These are phyloP conservation scores for Aspergillus bridgeri DNA, from an alignment of 495 filamentous ascomycete genomes.

Conservation along the genomic window DNA sequence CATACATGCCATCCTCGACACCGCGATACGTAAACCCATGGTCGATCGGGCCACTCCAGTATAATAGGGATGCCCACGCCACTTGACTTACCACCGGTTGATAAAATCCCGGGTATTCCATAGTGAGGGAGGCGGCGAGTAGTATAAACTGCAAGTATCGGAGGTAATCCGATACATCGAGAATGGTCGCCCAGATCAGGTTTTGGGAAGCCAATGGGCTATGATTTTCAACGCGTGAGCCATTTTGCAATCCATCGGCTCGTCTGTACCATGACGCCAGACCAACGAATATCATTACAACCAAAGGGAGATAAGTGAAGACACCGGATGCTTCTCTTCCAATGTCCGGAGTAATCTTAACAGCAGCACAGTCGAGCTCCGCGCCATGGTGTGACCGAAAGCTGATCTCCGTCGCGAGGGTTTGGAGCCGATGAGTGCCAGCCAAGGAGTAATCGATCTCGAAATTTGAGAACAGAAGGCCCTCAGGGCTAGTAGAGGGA, in stretches of 20 bases:
- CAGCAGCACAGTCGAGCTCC: background rate
- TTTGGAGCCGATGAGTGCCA: background rate
- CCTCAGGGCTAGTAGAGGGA: background rate
- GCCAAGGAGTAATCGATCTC: background rate
- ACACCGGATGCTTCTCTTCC: background rate
- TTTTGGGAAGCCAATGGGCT: too few species aligned
- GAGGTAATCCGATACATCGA: background rate
- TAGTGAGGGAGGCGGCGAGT: background rate
- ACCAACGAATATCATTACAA: background rate
- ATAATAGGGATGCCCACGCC: slow-evolving; percentile 4
- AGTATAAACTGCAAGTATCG: slow-evolving; percentile 1
- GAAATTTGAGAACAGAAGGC: background rate
- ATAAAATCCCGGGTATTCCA: slow-evolving; percentile 5
- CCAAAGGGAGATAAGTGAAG: background rate
- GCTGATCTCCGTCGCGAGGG: slow-evolving; percentile 2
- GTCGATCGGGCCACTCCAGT: slow-evolving; percentile 3
- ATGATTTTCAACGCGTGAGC: background rate
- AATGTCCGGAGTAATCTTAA: background rate
- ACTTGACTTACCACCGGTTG: slow-evolving; percentile 3
- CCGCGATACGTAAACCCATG: slow-evolving; percentile 1
- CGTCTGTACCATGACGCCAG: background rate
- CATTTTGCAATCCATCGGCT: too few species aligned
- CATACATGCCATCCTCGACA: slow-evolving; percentile 3
- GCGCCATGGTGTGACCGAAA: background rate
- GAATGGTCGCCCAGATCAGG: background rate